Conservation (phyloP, 352 stramenopile species). For the Blastocystis sp. region DNA sequence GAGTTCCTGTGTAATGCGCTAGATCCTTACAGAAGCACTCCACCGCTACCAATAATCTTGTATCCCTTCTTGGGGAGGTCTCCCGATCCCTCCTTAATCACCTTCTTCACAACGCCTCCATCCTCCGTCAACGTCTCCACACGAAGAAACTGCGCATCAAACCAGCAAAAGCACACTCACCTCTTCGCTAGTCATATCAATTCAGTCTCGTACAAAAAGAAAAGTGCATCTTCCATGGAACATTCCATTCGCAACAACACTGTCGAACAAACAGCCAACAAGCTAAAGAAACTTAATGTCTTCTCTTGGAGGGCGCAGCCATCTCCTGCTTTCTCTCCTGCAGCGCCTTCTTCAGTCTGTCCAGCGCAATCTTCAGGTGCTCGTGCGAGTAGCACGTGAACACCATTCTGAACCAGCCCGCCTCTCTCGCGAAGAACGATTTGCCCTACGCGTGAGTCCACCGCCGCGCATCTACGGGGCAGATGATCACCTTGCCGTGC, state of each 20-base stretch:
- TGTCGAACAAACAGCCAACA: background rate
- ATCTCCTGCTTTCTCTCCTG: constrained; percentile 64
- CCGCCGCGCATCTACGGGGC: background rate
- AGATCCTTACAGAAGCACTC: constrained; percentile 72
- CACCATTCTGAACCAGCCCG: constrained; percentile 66
- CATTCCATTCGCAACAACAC: background rate
- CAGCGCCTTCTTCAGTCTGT: constrained; percentile 62
- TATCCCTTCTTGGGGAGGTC: constrained; percentile 75
- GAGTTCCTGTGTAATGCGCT: constrained; percentile 90
- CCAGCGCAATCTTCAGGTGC: constrained; percentile 38
- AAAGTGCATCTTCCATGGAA: background rate
- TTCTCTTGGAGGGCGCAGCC: constrained; percentile 59
- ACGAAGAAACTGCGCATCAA: constrained; percentile 44
- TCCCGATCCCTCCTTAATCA: constrained; percentile 82
- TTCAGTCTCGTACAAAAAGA: background rate
- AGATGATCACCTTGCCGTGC: constrained; percentile 74
- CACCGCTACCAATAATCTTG: constrained; percentile 79
- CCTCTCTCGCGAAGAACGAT: constrained; percentile 48
- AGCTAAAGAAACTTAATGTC: background rate
- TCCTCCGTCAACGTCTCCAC: constrained; percentile 72
- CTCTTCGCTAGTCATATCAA: constrained; percentile 21
- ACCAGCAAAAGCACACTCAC: background rate
- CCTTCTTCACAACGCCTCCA: constrained; percentile 85
- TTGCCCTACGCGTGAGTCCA: constrained; percentile 39
- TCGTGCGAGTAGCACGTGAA: constrained; percentile 65